Conservation (phyloP, 2,329 filamentous ascomycete species). For the Paecilomyces fulvus region DNA sequence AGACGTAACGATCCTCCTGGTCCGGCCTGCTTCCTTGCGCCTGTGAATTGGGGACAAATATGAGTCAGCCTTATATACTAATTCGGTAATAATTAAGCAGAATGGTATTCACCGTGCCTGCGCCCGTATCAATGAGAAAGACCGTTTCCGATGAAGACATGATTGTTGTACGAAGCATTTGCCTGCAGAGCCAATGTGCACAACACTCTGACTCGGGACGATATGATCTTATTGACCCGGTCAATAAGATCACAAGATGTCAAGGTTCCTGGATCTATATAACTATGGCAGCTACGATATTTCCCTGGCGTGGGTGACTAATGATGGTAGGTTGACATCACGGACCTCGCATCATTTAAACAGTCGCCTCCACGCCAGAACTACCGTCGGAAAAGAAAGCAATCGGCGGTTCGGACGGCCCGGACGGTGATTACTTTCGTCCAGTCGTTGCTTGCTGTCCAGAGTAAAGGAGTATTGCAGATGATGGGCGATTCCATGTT, state of each 20-base stretch:
- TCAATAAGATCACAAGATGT: background rate
- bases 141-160: constrained; percentile 18
- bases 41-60: constrained; percentile 8
- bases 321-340: constrained; percentile 24
- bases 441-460: background rate
- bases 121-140: constrained; percentile 22
- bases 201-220: background rate
- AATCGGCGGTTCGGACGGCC: background rate
- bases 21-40: constrained; percentile 19
- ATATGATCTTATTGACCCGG: background rate
- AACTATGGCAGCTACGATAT: background rate
- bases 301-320: background rate
- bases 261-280: background rate
- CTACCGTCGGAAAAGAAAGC: background rate
- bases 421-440: background rate
- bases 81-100: background rate
- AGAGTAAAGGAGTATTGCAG: background rate
- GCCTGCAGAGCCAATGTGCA: constrained; percentile 8
- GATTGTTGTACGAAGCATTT: constrained; percentile 15
- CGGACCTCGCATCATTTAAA: constrained; percentile 17
- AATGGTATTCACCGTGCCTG: constrained; percentile 16
- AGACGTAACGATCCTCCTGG: constrained; percentile 24
- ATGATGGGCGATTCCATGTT: background rate
- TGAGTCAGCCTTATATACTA: constrained; percentile 1
- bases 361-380: background rate